Evolutionary conservation across 495 filamentous ascomycete species (phyloP).

Genomic region (Ascodesmis nigricans): DNA sequence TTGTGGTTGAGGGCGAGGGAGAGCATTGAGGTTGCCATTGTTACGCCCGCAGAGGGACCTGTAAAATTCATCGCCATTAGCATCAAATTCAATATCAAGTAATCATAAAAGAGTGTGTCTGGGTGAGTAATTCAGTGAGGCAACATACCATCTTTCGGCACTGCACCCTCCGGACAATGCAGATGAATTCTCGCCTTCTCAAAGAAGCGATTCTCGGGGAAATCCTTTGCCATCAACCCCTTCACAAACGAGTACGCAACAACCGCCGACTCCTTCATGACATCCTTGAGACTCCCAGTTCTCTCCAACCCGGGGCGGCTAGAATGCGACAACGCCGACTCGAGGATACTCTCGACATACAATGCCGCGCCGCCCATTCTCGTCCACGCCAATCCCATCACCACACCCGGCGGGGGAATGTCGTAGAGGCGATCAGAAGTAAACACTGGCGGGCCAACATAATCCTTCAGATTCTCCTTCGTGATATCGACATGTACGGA

Average conservation of each 20-base stretch:
- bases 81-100: slow-evolving; percentile 12
- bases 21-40: slow-evolving; percentile 84
- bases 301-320: slow-evolving; percentile 63
- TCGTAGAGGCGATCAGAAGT: slow-evolving; percentile 93
- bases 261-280: slow-evolving; percentile 91
- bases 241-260: slow-evolving; percentile 97
- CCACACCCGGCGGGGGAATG: slow-evolving; percentile 81
- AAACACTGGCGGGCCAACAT: slow-evolving; percentile 88
- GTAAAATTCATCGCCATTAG: slow-evolving; percentile 19
- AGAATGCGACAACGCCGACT: slow-evolving; percentile 45
- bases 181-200: slow-evolving; percentile 90
- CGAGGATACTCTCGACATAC: slow-evolving; percentile 92
- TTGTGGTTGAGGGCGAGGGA: slow-evolving; percentile 58
- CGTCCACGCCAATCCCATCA: slow-evolving; percentile 99
- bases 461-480: slow-evolving; percentile 87
- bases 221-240: slow-evolving; percentile 58
- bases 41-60: slow-evolving; percentile 80
- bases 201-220: slow-evolving; percentile 81
- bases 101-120: not conserved
- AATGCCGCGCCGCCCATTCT: slow-evolving; percentile 88
- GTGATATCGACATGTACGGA: slow-evolving; percentile 67
- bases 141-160: slow-evolving; percentile 66
- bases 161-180: slow-evolving; percentile 92
- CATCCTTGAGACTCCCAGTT: slow-evolving; percentile 82
- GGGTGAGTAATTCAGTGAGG: not conserved